Evolutionary conservation across 2,329 filamentous ascomycete species (phyloP), one percentile per base, ranked within the genome.

Genomic region (Albophoma yamanashiensis): DNA sequence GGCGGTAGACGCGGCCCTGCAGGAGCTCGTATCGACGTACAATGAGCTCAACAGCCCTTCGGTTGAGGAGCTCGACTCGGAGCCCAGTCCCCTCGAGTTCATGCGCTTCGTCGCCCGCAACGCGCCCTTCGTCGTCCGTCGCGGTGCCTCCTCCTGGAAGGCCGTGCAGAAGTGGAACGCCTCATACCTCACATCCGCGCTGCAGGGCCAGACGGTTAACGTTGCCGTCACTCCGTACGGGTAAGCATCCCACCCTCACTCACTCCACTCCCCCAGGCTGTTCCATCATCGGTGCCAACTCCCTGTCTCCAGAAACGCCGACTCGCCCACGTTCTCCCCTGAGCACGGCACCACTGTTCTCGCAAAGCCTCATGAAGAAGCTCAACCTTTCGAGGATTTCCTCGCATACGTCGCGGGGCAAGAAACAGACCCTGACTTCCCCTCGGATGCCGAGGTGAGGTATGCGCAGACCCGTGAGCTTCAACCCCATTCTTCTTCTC

Each of bases 221-320:
- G 89, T 93, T 60, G 89, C 89, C 27, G 81, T 91, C 40, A 94
- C 90, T n/a, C 89, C 89, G 1, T 70, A 76, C 53, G 89, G 89
- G 82, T 87, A 75, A 65, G 78, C 8, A 31, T 56, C 6, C 31
- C 9, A 22, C 42, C 53, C 8, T 47, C n/a, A n/a, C n/a, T n/a
- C n/a, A n/a, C n/a, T n/a, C n/a, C n/a, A n/a, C n/a, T 27, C n/a
- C n/a, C 5, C 42, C 7, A 11, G 15, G 14, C 42, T 40, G 50
- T 43, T 31, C n/a, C 3, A 3, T 12, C 3, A 22, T 34, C 22
- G 31, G 11, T 36, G 50, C 50, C 20, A 22, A 55, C 50, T 22
- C 4, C 20, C 3, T 36, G 17, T 14, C 12, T 27, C 52, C 25
- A 76, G 74, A 8, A 76, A 76, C 58, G 74, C 74, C 14, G 74